Evolutionary conservation across 345 rosid genomes (phyloP), one percentile per base, ranked within the genome.

Genomic region (Bretschneidera sinensis): DNA sequence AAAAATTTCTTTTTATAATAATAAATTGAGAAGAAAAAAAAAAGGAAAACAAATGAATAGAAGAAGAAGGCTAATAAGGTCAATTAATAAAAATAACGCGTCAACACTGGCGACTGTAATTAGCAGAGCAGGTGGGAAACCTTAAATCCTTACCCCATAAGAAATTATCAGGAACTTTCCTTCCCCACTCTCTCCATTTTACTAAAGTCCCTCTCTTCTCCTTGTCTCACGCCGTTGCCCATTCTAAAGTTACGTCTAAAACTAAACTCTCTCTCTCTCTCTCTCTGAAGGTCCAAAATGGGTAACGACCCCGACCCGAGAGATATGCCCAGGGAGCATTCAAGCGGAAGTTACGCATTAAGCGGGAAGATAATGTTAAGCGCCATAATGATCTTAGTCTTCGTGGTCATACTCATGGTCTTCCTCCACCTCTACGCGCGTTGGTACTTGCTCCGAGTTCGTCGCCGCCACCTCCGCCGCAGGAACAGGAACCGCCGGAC

Each of bases 371-470:
- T 91, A 51, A 85, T 91, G 97, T 80, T 94, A 10, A 73, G 65
- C 62, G 81, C 91, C 0, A 83, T 94, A 9, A 61, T 85, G 0
- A 60, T 91, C 43, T 74, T 94, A 62, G 85, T 94, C 77, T 81
- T 91, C 74, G 81, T 88, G 24, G 85, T 88, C 24, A 39, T 88
- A 33, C 51, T 83, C 61, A 81, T 88, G 83, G 66, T 88, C 50
- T 68, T 65, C 53, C 79, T 94, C 77, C 96, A 91, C 47, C 85
- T 94, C 64, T 94, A 85, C 79, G 88, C 89, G n/a, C 96, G 97
- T 22, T 91, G 95, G 95, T 85, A 81, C 78, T 81, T 83, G 54
- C 83, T 82, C 79, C 90, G 75, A 9, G 75, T 84, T 6, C 83
- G 79, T 10, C 76, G 83, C 62, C 87, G 84, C 17, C 81, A 76